Evolutionary conservation across 164 flowering plant genomes (phyloP).

Genomic region (Sextonia rubra): DNA sequence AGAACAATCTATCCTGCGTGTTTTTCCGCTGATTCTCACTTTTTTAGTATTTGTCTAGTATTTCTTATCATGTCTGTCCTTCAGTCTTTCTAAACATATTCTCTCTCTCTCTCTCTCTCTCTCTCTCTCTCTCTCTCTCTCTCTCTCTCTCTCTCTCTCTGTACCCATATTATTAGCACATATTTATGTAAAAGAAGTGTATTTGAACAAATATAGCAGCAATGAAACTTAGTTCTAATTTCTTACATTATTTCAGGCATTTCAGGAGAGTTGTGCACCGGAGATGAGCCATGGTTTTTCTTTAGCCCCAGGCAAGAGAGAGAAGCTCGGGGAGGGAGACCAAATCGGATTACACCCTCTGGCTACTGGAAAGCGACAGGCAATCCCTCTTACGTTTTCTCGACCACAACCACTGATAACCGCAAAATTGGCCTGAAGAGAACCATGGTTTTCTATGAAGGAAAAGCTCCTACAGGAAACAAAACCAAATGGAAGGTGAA

Average conservation of each 20-base stretch:
- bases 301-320: constrained; percentile 53
- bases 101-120: too few relatives aligned
- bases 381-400: constrained; percentile 50
- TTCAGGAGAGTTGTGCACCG: constrained; percentile 35
- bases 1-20: too few relatives aligned
- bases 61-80: too few relatives aligned
- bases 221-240: background rate
- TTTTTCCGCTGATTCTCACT: too few relatives aligned
- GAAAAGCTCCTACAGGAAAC: constrained; percentile 15
- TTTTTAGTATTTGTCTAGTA: too few relatives aligned
- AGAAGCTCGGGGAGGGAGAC: constrained; percentile 62
- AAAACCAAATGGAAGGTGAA: constrained; percentile 19
- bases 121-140: too few relatives aligned
- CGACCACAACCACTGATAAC: constrained; percentile 12
- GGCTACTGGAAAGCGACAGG: constrained; percentile 85
- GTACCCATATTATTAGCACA: background rate
- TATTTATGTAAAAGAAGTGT: too few relatives aligned
- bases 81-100: too few relatives aligned
- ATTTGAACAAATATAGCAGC: too few relatives aligned
- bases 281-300: constrained; percentile 72
- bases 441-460: constrained; percentile 19
- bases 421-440: constrained; percentile 40
- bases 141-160: too few relatives aligned
- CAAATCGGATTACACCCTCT: constrained; percentile 38
- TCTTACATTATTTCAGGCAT: constrained; percentile 24